Conservation (phyloP, 1,284 basidiomycete genomes). For the Apiotrichum sp. region DNA sequence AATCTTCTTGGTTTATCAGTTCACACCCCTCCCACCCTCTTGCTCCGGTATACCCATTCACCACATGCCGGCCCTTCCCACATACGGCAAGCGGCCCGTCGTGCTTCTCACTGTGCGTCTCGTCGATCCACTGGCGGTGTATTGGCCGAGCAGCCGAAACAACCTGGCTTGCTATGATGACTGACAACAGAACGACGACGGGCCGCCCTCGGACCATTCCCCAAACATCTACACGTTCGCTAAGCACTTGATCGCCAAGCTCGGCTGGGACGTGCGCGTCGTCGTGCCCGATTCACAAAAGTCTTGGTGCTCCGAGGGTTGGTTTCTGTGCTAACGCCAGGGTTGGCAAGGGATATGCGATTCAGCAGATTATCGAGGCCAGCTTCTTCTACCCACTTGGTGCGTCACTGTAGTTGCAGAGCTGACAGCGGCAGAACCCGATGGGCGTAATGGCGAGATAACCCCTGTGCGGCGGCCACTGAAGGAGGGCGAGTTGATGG, state of each 20-base stretch:
- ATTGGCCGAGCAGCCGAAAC: no score
- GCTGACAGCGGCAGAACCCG: constrained; percentile 41
- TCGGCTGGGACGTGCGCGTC: constrained; percentile 81
- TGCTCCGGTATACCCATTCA: no score
- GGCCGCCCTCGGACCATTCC: constrained; percentile 64
- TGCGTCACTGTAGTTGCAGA: constrained; percentile 44
- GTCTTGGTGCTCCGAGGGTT: constrained; percentile 56
- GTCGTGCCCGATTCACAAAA: constrained; percentile 82
- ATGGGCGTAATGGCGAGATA: constrained; percentile 65
- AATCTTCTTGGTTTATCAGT: no score
- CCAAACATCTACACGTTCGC: constrained; percentile 80
- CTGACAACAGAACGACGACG: constrained; percentile 60
- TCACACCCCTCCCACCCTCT: not conserved
- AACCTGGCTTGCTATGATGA: no score
- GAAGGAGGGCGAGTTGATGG: constrained; percentile 66
- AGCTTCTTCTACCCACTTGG: constrained; percentile 72
- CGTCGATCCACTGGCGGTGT: no score
- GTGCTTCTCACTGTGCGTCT: constrained; percentile 38
- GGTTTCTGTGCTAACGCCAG: constrained; percentile 8
- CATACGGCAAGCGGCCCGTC: constrained; percentile 32
- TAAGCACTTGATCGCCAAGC: constrained; percentile 56
- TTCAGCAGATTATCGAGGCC: constrained; percentile 68
- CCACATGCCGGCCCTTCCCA: constrained; percentile 27
- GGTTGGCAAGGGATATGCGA: constrained; percentile 74
- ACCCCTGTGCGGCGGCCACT: constrained; percentile 59